phyloP scores from a whole-genome alignment of 2,329 filamentous ascomycete species.

The Davidsoniella australis region DNA sequence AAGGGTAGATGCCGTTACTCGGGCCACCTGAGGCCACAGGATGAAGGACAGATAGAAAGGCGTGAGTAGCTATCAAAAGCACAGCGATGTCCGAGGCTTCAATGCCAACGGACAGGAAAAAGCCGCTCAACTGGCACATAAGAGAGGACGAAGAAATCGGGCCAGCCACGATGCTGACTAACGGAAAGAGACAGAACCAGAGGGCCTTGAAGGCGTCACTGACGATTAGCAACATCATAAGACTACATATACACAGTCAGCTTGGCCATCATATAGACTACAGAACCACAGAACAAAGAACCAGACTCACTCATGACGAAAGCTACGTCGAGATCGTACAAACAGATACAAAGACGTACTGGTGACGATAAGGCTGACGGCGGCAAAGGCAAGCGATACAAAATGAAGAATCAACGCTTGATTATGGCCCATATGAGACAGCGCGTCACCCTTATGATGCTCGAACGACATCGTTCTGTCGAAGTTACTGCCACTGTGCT shows the following conservation, averaged over 20 bases:
- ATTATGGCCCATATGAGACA: neutral
- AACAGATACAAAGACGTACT: constrained; percentile 54
- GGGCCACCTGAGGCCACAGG: constrained; percentile 27
- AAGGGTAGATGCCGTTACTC: constrained; percentile 50
- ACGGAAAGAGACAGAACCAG: constrained; percentile 50
- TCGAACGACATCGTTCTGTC: neutral
- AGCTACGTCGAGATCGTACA: constrained; percentile 52
- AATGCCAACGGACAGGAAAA: constrained; percentile 47
- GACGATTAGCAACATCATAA: constrained; percentile 58
- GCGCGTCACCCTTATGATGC: neutral
- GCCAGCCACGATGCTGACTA: constrained; percentile 37
- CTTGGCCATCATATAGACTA: neutral
- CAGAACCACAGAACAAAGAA: neutral
- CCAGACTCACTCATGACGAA: constrained; percentile 49
- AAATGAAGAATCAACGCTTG: constrained; percentile 16
- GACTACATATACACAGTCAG: constrained; percentile 26
- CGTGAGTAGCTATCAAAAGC: constrained; percentile 57
- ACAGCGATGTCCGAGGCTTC: constrained; percentile 56
- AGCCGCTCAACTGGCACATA: constrained; percentile 54
- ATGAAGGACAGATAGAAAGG: constrained; percentile 52
- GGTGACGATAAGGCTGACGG: constrained; percentile 38
- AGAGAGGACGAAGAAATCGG: constrained; percentile 30
- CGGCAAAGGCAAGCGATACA: constrained; percentile 24
- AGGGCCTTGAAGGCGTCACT: constrained; percentile 55
- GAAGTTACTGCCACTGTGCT: neutral